A percentile compares a stretch with the other conserved stretches of the same genome.
These are phyloP conservation scores for Dalbergia cultrata DNA, from an alignment of 306 rosid species.

Conservation along the genomic window DNA sequence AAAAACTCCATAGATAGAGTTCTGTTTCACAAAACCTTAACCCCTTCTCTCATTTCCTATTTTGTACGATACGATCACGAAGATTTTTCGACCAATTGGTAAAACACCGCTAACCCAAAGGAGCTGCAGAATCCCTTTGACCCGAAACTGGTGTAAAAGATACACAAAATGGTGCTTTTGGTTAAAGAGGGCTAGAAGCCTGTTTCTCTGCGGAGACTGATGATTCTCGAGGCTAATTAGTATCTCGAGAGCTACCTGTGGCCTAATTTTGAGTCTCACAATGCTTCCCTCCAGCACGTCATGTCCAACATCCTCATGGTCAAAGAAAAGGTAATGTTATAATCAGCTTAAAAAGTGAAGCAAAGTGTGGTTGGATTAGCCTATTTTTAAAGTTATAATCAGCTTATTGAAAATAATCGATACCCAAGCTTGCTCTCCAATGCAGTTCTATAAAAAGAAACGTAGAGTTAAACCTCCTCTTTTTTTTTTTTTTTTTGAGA, in stretches of 20 bases:
- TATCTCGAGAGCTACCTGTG: constrained; percentile 87
- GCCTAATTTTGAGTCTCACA: constrained; percentile 78
- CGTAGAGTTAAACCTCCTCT: too few species aligned
- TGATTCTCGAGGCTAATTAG: constrained; percentile 95
- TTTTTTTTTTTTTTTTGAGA: too few species aligned
- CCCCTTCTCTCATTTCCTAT: too few species aligned
- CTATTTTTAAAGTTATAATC: background rate
- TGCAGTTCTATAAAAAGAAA: background rate
- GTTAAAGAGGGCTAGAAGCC: constrained; percentile 79
- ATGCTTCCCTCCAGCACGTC: constrained; percentile 87
- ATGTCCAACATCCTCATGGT: constrained; percentile 96
- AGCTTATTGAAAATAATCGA: background rate
- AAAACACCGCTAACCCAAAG: constrained; percentile 52
- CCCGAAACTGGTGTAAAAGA: constrained; percentile 70
- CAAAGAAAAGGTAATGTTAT: constrained; percentile 82
- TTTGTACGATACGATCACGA: constrained; percentile 75
- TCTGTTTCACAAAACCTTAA: too few species aligned
- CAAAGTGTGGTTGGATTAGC: background rate
- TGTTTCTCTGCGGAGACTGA: constrained; percentile 89
- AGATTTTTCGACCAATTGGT: constrained; percentile 85
- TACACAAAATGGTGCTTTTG: constrained; percentile 74
- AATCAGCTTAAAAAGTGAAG: too few species aligned
- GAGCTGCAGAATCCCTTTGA: constrained; percentile 56
- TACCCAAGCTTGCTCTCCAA: background rate
- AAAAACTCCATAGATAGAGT: too few species aligned